These are phyloP conservation scores for Cadophora gregata DNA, from an alignment of 2,329 filamentous ascomycete species.

Conservation along the genomic window DNA sequence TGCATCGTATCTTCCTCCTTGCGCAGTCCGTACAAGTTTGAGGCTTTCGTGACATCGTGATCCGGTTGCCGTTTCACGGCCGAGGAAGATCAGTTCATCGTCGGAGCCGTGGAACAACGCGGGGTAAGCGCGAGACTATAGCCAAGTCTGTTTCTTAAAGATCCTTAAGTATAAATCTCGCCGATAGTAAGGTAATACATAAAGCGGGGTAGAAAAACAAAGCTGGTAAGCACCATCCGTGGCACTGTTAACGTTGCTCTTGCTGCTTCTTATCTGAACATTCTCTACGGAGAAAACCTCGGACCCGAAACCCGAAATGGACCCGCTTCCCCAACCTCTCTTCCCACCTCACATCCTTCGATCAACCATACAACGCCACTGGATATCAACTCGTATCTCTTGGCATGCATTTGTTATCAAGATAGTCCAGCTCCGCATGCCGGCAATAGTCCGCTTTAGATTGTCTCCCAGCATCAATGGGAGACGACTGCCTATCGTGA, in stretches of 20 bases:
- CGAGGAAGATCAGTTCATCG: neutral
- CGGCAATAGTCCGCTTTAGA: conserved; percentile 1
- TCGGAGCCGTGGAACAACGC: neutral
- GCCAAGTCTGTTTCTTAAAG: neutral
- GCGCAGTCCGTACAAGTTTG: conserved; percentile 44
- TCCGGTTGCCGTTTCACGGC: conserved; percentile 10
- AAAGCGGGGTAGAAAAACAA: neutral
- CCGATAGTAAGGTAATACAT: neutral
- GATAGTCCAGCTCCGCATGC: conserved; percentile 7
- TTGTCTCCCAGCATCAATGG: conserved; percentile 3
- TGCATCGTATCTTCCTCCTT: conserved; percentile 47
- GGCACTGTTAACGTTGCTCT: neutral
- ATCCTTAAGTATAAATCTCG: neutral
- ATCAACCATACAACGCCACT: conserved; percentile 5
- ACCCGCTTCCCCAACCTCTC: conserved; percentile 7
- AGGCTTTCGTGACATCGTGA: conserved; percentile 29
- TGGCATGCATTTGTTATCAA: conserved; percentile 1
- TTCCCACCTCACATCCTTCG: neutral
- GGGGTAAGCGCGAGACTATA: neutral
- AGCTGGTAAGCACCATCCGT: neutral
- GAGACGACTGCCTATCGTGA: conserved; percentile 4
- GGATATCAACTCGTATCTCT: conserved; percentile 7
- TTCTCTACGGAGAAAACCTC: neutral
- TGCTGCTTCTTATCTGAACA: neutral
- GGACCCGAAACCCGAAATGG: conserved; percentile 5